Evolutionary conservation across 169 alveolate genomes (phyloP), one percentile per base, ranked within the genome.

Genomic region (Plasmodium malariae): DNA sequence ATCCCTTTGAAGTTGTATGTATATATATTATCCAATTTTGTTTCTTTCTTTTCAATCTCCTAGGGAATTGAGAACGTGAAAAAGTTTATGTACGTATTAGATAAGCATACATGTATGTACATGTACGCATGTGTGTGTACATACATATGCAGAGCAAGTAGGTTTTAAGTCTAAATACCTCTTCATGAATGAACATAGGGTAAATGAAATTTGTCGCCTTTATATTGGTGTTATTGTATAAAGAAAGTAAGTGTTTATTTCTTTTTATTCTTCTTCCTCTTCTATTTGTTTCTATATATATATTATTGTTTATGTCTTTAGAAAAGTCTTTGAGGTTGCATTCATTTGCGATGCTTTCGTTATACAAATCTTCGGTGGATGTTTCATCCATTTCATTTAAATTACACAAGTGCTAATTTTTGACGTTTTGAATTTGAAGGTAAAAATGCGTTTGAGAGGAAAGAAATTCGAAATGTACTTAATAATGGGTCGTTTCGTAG

Each of bases 151-250:
- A n/a, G n/a, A n/a, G n/a, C n/a, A n/a, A n/a, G n/a, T n/a, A n/a
- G n/a, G 24, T 34, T 63, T 17, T 28, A n/a, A 32, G 51, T 37
- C 17, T 54, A 14, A 63, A 5, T 78, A 92, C 95, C 87, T 86
- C 92, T 45, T 89, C 95, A 54, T 93, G 95, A 54, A 93, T 89
- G 67, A 93, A 93, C 36, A 93, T 67, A 24, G 95, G 95, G 17
- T 93, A 89, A 71, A 93, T 85, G 67, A 93, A 89, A 51, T 92
- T 93, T 0, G 95, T 89, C 4, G 93, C 88, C 74, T 87, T 86
- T 63, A 93, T 93, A 54, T 88, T 74, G 63, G 72, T 89, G 60
- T 93, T 93, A 60, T 90, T 83, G 60, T 83, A 83, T 21, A 83
- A 51, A 21, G 91, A 67, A 1, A 70, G 80, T 59, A 83, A 67